These are phyloP conservation scores for Yamadazyma diospyri DNA, from an alignment of 1,139 yeast species.

Conservation along the genomic window DNA sequence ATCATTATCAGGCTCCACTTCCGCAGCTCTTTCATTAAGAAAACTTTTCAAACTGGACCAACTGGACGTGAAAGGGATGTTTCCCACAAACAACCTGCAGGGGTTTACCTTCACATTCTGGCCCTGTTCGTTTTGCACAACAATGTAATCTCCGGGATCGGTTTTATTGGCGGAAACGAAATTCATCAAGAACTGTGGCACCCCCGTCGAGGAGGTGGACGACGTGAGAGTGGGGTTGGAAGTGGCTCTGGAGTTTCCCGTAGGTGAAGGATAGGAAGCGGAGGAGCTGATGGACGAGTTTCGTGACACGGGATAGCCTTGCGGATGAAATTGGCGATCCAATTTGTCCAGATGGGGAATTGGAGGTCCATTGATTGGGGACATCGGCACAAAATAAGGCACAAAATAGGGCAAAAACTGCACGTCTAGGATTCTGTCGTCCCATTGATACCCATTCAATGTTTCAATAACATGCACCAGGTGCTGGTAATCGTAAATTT, in stretches of 20 bases:
- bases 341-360: neutral
- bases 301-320: slow-evolving; percentile 3
- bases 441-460: slow-evolving; percentile 28
- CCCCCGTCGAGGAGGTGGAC: slow-evolving; percentile 13
- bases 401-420: slow-evolving; percentile 9
- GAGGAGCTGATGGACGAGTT: slow-evolving; percentile 7
- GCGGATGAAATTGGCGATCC: neutral
- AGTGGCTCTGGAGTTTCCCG: neutral
- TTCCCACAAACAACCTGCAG: slow-evolving; percentile 48
- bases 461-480: slow-evolving; percentile 16
- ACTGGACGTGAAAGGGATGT: slow-evolving; percentile 54
- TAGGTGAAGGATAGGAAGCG: slow-evolving; percentile 5
- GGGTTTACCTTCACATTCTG: slow-evolving; percentile 33
- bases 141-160: slow-evolving; percentile 15
- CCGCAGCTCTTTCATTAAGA: slow-evolving; percentile 34
- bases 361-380: slow-evolving; percentile 1
- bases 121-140: slow-evolving; percentile 28
- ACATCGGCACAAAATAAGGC: slow-evolving; percentile 3
- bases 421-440: slow-evolving; percentile 19
- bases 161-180: slow-evolving; percentile 16
- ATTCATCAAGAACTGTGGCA: slow-evolving; percentile 32
- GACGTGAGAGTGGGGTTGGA: slow-evolving; percentile 2
- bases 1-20: slow-evolving; percentile 23
- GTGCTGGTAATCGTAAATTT: slow-evolving; percentile 16
- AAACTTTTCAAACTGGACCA: slow-evolving; percentile 56